Evolutionary conservation across 2,329 filamentous ascomycete species (phyloP).

Genomic region (Chaetoscypha palmicola): DNA sequence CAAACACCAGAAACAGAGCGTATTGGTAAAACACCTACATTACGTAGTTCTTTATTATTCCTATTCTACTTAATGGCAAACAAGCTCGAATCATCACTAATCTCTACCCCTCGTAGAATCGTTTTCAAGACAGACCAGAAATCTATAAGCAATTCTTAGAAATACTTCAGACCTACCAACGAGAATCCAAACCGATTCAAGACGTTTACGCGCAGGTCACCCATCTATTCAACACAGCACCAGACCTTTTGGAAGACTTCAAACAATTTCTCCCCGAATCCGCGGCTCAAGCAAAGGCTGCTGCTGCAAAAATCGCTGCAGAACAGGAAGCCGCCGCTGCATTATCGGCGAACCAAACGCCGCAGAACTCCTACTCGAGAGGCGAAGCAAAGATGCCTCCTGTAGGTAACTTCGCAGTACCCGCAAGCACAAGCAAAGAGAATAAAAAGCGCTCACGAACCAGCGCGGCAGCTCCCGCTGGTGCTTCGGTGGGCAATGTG

Average conservation of each 20-base stretch:
- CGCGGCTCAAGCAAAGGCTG: conserved; percentile 58
- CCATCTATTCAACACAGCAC: conserved; percentile 83
- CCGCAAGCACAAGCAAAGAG: conserved; percentile 75
- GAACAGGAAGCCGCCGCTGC: conserved; percentile 51
- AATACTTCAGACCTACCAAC: conserved; percentile 95
- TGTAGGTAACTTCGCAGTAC: conserved; percentile 87
- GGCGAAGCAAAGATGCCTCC: conserved; percentile 71
- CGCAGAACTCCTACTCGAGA: conserved; percentile 44
- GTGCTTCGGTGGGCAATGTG: conserved; percentile 21
- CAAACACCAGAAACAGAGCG: too few species aligned
- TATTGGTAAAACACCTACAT: background rate
- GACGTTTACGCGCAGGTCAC: conserved; percentile 98
- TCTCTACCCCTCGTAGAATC: conserved; percentile 57
- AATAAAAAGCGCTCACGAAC: conserved; percentile 69
- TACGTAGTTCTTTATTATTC: too few species aligned
- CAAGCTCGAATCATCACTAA: background rate
- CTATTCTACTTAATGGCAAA: too few species aligned
- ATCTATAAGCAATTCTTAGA: conserved; percentile 99
- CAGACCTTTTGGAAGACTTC: conserved; percentile 93
- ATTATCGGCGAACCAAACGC: conserved; percentile 39
- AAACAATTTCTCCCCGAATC: conserved; percentile 98
- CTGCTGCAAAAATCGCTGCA: conserved; percentile 48
- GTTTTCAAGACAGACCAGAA: conserved; percentile 91
- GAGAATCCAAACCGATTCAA: conserved; percentile 96
- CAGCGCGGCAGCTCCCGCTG: conserved; percentile 35